These are phyloP conservation scores for Peniophora sp. DNA, from an alignment of 1,284 basidiomycete genomes.

Conservation along the genomic window DNA sequence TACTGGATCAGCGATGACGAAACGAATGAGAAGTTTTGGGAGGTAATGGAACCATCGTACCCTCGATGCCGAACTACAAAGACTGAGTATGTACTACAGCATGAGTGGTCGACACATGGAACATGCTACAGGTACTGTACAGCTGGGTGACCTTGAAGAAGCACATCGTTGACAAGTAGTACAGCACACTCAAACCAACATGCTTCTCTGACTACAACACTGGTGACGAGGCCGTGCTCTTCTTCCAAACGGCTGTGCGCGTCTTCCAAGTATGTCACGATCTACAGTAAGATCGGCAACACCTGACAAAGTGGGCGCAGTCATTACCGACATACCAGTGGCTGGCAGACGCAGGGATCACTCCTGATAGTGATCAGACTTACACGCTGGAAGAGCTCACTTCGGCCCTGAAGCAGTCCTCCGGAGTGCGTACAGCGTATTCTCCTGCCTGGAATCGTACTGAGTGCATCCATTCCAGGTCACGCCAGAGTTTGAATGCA, in stretches of 20 bases:
- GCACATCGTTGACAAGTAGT: neutral
- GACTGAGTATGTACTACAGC: constrained; percentile 20
- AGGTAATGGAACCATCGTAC: constrained; percentile 13
- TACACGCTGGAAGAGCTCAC: constrained; percentile 43
- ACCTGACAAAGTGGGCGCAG: constrained; percentile 55
- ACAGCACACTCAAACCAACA: constrained; percentile 49
- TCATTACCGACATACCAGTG: constrained; percentile 66
- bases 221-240: constrained; percentile 67
- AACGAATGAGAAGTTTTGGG: constrained; percentile 59
- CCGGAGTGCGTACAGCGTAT: constrained; percentile 24
- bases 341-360: constrained; percentile 65
- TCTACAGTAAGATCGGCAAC: constrained; percentile 58
- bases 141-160: constrained; percentile 34
- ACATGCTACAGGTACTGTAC: constrained; percentile 25
- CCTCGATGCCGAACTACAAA: neutral
- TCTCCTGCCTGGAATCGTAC: neutral
- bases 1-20: constrained; percentile 63
- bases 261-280: constrained; percentile 63
- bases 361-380: constrained; percentile 39
- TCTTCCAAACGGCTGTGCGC: constrained; percentile 57
- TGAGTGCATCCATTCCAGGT: constrained; percentile 10
- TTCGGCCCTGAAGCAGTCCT: constrained; percentile 45
- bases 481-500: constrained; percentile 54
- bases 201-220: constrained; percentile 54
- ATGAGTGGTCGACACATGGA: constrained; percentile 70